These are phyloP conservation scores for Aspergillus chevalieri DNA, from an alignment of 2,329 filamentous ascomycete genomes.

Conservation along the genomic window DNA sequence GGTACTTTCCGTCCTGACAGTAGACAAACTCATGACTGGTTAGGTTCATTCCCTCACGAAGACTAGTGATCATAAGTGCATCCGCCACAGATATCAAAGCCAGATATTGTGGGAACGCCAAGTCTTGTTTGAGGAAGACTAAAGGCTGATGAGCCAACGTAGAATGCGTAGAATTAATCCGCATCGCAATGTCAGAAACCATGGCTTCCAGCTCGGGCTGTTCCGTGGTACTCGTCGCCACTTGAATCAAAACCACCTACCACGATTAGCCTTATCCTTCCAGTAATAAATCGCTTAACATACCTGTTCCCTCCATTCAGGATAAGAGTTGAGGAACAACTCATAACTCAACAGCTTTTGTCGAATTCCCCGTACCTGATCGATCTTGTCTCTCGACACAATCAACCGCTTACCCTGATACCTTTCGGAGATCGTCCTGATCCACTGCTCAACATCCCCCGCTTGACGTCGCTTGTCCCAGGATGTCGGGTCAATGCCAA, in stretches of 20 bases:
- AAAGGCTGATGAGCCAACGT: slow-evolving; percentile 88
- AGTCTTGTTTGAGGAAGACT: slow-evolving; percentile 91
- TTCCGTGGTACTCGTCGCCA: slow-evolving; percentile 84
- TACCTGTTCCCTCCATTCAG: slow-evolving; percentile 72
- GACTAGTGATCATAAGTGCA: slow-evolving; percentile 86
- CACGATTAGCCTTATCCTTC: background rate
- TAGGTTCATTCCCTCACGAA: slow-evolving; percentile 95
- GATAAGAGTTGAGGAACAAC: slow-evolving; percentile 88
- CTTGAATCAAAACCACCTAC: slow-evolving; percentile 81
- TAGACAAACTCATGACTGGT: slow-evolving; percentile 91
- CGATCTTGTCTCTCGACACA: slow-evolving; percentile 88
- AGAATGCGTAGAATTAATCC: slow-evolving; percentile 86
- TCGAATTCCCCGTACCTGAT: slow-evolving; percentile 83
- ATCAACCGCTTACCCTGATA: slow-evolving; percentile 88
- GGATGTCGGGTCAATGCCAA: slow-evolving; percentile 81
- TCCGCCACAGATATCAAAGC: slow-evolving; percentile 85
- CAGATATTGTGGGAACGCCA: slow-evolving; percentile 88
- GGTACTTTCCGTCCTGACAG: slow-evolving; percentile 75
- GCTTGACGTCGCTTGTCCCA: slow-evolving; percentile 66
- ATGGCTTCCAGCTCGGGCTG: slow-evolving; percentile 80
- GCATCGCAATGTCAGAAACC: slow-evolving; percentile 87
- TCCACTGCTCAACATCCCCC: slow-evolving; percentile 69
- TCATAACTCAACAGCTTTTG: slow-evolving; percentile 92
- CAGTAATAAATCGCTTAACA: slow-evolving; percentile 2
- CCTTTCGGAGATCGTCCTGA: slow-evolving; percentile 70